Evolutionary conservation across 225 moss, liverwort and hornwort genomes (phyloP).

Genomic region (Bryum argenteum): DNA sequence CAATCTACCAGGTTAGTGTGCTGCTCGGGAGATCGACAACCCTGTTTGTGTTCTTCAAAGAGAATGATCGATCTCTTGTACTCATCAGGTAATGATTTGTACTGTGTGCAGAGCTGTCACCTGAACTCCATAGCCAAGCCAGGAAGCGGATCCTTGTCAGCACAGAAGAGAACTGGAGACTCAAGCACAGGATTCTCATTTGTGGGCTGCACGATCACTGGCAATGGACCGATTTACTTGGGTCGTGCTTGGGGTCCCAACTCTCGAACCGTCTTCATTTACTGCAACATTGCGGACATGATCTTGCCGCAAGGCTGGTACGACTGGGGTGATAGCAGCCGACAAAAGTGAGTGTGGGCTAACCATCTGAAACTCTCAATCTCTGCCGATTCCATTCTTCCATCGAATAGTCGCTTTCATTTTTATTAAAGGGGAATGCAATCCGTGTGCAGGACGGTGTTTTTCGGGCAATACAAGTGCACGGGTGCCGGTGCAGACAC

Average conservation of each 20-base stretch:
- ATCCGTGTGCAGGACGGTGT: conserved; percentile 49
- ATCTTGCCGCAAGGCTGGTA: conserved; percentile 51
- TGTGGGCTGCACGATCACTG: conserved; percentile 56
- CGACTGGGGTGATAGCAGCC: conserved; percentile 54
- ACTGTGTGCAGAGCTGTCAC: conserved; percentile 43
- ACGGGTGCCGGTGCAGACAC: conserved; percentile 45
- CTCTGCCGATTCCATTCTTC: not conserved
- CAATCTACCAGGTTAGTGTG: conserved; percentile 56
- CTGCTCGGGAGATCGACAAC: not conserved
- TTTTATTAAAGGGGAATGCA: no score
- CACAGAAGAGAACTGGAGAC: conserved; percentile 59
- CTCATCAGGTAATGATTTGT: no score
- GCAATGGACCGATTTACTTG: conserved; percentile 56
- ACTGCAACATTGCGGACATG: conserved; percentile 39
- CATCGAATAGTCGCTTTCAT: no score
- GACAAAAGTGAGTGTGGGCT: conserved; percentile 44
- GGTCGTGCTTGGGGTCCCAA: conserved; percentile 75
- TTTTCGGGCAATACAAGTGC: conserved; percentile 60
- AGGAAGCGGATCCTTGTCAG: conserved; percentile 52
- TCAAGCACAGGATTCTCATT: conserved; percentile 61
- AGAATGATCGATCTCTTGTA: not conserved
- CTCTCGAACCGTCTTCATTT: conserved; percentile 55
- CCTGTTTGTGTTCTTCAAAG: not conserved
- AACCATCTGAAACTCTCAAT: no score
- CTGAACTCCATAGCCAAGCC: conserved; percentile 54